Base-by-base conservation (phyloP, 1,139 yeast genomes). In the Saccharomyces hybrid region DNA sequence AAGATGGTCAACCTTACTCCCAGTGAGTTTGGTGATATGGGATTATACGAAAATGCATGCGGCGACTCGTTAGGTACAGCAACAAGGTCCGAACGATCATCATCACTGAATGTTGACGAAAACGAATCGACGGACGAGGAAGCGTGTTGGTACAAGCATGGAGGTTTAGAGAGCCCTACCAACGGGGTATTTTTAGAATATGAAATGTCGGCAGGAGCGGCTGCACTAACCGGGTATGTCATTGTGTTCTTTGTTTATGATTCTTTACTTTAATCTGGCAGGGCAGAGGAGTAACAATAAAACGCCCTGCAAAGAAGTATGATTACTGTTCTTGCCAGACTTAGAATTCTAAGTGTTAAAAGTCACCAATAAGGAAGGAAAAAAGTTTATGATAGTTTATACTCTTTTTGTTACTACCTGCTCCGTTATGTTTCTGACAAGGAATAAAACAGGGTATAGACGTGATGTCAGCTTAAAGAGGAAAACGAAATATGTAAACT, bases 41-140 rank as follows among this genome's bases (percentile, higher is more conserved):
- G 88, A 3, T 93, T 89, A 68, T 88, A 88, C 0, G 95, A 86
- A 65, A 86, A 88, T 2, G 95, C 86, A 66, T 86, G 91, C 3
- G 93, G 80, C 14, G 93, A 86, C 65, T 86, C 93, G 11, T 83
- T 80, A 3, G 95, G 89, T 65, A 87, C 86, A 56, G 78, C 77
- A 38, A 79, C 63, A 31, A 82, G 70, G 50, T 76, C 80, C 13
- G 61, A 54, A 16, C 60, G 49, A 32, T 59, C 60, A 14, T 23
- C 49, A 28, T 62, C 65, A 25, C 56, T 46, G 16, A 57, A 50
- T 14, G 46, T 48, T 3, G 61, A 57, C 28, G 53, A 46, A 44
- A 34, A 25, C 42, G 50, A 25, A 19, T 58, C 23, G 25, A 38
- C 44, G 25, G 44, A 38, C n/a, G 44, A 38, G 3, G 44, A 16